Conservation (phyloP, 106 monocot species). For the Platanthera zijinensis region DNA sequence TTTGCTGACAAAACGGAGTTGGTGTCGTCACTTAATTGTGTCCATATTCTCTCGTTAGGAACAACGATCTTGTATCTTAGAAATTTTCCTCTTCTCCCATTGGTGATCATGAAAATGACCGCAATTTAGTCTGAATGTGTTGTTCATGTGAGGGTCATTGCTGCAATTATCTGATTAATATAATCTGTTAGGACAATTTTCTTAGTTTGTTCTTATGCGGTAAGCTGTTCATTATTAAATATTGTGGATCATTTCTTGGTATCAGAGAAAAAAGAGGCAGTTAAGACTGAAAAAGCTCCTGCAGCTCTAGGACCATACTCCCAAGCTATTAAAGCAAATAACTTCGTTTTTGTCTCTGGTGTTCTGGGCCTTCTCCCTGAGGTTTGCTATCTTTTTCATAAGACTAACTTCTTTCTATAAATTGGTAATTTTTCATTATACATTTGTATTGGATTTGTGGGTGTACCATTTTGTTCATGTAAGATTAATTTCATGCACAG, state of each 20-base stretch:
- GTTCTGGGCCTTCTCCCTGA: slow-evolving; percentile 87
- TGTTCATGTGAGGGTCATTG: not conserved
- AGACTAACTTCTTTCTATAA: not conserved
- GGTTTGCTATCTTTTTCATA: slow-evolving; percentile 30
- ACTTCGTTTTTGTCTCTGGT: slow-evolving; percentile 90
- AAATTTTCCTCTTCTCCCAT: not conserved
- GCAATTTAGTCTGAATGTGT: not conserved
- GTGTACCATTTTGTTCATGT: not conserved
- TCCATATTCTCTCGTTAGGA: not conserved
- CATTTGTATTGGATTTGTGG: slow-evolving; percentile 1
- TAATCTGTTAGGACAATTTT: not conserved
- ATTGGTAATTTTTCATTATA: not conserved
- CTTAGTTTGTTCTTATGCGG: not conserved
- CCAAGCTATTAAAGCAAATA: slow-evolving; percentile 91
- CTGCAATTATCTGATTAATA: not conserved
- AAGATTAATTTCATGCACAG: slow-evolving; percentile 23
- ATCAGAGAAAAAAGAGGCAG: slow-evolving; percentile 66
- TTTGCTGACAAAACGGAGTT: not conserved
- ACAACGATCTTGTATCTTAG: not conserved
- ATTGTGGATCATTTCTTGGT: not conserved
- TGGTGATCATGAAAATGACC: not conserved
- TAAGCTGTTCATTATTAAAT: not conserved
- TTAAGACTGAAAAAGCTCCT: slow-evolving; percentile 83
- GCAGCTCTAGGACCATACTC: slow-evolving; percentile 95
- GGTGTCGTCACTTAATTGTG: not conserved